These are phyloP conservation scores for Sporothrix curviconia DNA, from an alignment of 2,329 filamentous ascomycete genomes.

Conservation along the genomic window DNA sequence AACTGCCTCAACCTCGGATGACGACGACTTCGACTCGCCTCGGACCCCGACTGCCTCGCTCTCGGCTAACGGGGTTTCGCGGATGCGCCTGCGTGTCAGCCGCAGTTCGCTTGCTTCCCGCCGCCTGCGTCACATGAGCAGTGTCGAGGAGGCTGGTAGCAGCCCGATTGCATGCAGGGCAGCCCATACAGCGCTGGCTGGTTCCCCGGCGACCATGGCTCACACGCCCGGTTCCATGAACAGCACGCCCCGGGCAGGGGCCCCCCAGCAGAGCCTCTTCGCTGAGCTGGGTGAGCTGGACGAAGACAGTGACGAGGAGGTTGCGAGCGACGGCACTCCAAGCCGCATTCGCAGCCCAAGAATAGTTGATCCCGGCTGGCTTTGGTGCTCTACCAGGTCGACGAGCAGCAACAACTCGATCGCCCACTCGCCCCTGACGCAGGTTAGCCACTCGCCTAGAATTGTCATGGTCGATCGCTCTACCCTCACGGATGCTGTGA, in stretches of 20 bases:
- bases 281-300: constrained; percentile 81
- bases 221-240: constrained; percentile 42
- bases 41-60: constrained; percentile 59
- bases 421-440: constrained; percentile 39
- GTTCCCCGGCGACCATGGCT: constrained; percentile 23
- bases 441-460: constrained; percentile 44
- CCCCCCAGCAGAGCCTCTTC: constrained; percentile 70
- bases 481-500: constrained; percentile 55
- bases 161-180: constrained; percentile 42
- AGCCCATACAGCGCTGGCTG: constrained; percentile 36
- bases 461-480: constrained; percentile 53
- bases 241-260: constrained; percentile 43
- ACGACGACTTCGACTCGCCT: constrained; percentile 58
- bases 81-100: constrained; percentile 65
- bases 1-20: constrained; percentile 82
- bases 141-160: constrained; percentile 42
- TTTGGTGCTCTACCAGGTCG: not conserved
- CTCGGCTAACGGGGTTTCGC: constrained; percentile 37
- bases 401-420: constrained; percentile 19
- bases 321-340: constrained; percentile 50
- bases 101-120: constrained; percentile 51
- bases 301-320: constrained; percentile 63
- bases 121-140: constrained; percentile 55
- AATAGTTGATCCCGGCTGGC: constrained; percentile 36
- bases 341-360: constrained; percentile 43